These are phyloP conservation scores for Beauveria sp. DNA, from an alignment of 2,329 filamentous ascomycete species.

Conservation along the genomic window DNA sequence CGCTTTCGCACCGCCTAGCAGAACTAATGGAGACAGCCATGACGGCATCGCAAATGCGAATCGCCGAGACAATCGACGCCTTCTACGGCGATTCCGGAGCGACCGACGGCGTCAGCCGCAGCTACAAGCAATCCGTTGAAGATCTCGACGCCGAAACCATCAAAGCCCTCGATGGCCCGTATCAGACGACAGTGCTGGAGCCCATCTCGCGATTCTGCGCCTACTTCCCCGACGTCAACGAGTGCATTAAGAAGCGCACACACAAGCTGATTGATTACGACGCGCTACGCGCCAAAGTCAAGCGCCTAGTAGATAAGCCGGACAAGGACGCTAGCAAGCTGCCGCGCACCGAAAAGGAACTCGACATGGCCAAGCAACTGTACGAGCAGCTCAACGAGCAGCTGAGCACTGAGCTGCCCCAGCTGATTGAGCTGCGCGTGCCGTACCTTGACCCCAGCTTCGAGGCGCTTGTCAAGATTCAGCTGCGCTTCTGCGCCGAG, in stretches of 20 bases:
- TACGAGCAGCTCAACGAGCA: constrained; percentile 98
- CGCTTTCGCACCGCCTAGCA: no score
- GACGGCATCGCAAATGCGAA: constrained; percentile 98
- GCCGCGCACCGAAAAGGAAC: constrained; percentile 90
- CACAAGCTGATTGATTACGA: constrained; percentile 99
- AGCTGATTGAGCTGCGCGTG: constrained; percentile 92
- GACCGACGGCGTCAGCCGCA: constrained; percentile 88
- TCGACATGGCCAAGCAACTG: constrained; percentile 83
- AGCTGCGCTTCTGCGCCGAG: constrained; percentile 94
- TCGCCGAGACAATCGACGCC: constrained; percentile 97
- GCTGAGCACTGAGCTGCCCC: constrained; percentile 83
- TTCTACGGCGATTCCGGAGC: constrained; percentile 97
- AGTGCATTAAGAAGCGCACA: constrained; percentile 98
- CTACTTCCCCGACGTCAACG: constrained; percentile 98
- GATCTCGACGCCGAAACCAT: constrained; percentile 97
- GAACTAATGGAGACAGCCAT: constrained; percentile 54
- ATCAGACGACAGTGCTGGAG: constrained; percentile 87
- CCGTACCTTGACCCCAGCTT: constrained; percentile 96
- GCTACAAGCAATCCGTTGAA: constrained; percentile 97
- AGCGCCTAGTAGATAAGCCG: constrained; percentile 94
- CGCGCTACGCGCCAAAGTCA: constrained; percentile 88
- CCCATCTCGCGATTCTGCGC: constrained; percentile 94
- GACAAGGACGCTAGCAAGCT: constrained; percentile 98
- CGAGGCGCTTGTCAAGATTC: constrained; percentile 97
- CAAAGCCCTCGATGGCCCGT: constrained; percentile 94